These are phyloP conservation scores for Pulicaria dysenterica DNA, from an alignment of 129 eudicot genomes.

Conservation along the genomic window DNA sequence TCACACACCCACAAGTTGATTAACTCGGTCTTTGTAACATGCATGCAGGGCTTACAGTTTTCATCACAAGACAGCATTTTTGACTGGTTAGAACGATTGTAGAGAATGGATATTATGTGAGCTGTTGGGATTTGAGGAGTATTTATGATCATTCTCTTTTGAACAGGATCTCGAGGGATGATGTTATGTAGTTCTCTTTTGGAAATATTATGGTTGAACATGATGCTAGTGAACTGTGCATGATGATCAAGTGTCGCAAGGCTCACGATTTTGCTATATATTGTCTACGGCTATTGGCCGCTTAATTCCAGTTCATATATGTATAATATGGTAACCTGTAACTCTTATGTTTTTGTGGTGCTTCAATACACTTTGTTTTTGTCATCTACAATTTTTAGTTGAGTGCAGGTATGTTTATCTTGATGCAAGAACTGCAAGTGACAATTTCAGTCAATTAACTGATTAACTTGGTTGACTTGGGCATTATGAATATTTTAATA, in stretches of 20 bases:
- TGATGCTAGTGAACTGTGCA: slow-evolving; percentile 9
- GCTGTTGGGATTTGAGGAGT: neutral
- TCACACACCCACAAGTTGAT: neutral
- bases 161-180: slow-evolving; percentile 20
- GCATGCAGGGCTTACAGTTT: slow-evolving; percentile 65
- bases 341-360: slow-evolving; percentile 20
- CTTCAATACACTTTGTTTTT: neutral
- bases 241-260: slow-evolving; percentile 8
- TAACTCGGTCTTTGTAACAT: neutral
- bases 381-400: slow-evolving; percentile 5
- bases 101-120: slow-evolving; percentile 22
- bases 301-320: slow-evolving; percentile 4
- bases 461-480: neutral
- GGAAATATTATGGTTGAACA: neutral
- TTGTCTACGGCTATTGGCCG: slow-evolving; percentile 15
- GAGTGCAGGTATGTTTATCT: neutral
- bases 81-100: slow-evolving; percentile 50
- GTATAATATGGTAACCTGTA: slow-evolving; percentile 25
- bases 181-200: slow-evolving; percentile 21
- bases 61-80: slow-evolving; percentile 77
- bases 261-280: slow-evolving; percentile 15
- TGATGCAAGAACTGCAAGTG: neutral
- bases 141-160: neutral
- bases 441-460: neutral
- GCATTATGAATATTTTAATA: no score